Evolutionary conservation across 768 basidiomycete species (phyloP).

Genomic region (Amanita pseudoporphyria): DNA sequence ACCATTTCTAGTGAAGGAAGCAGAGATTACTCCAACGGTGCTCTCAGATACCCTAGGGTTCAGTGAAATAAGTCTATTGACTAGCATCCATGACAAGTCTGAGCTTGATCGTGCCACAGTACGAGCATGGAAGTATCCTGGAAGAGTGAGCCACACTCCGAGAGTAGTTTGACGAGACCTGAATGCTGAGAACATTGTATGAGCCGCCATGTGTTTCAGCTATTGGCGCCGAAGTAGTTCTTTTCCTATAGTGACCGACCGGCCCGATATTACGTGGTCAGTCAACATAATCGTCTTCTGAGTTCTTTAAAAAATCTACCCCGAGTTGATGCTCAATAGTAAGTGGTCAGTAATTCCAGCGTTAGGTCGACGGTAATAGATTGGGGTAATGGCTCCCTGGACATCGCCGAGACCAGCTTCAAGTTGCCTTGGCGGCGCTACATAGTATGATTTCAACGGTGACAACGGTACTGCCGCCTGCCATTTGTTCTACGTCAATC

Average conservation of each 20-base stretch:
- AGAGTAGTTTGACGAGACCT: slow-evolving; percentile 51
- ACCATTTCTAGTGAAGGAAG: slow-evolving; percentile 22
- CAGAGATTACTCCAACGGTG: slow-evolving; percentile 41
- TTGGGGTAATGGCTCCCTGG: no score
- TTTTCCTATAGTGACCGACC: no score
- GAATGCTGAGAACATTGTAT: slow-evolving; percentile 44
- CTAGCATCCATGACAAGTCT: slow-evolving; percentile 50
- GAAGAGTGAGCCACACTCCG: slow-evolving; percentile 56
- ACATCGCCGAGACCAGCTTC: neutral
- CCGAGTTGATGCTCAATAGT: no score
- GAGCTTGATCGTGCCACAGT: slow-evolving; percentile 45
- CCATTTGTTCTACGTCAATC: no score
- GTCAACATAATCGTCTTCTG: no score
- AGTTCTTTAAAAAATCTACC: no score
- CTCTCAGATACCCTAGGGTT: slow-evolving; percentile 48
- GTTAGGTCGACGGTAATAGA: neutral
- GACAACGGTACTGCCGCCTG: no score
- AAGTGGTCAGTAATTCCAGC: no score
- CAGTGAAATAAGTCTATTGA: slow-evolving; percentile 52
- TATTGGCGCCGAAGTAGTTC: no score
- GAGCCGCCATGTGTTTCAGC: slow-evolving; percentile 48
- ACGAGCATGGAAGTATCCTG: slow-evolving; percentile 49
- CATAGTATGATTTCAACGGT: no score
- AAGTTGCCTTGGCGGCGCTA: neutral
- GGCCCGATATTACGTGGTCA: no score